Conservation (phyloP, 2,329 filamentous ascomycete species). For the Aspergillus sp. region DNA sequence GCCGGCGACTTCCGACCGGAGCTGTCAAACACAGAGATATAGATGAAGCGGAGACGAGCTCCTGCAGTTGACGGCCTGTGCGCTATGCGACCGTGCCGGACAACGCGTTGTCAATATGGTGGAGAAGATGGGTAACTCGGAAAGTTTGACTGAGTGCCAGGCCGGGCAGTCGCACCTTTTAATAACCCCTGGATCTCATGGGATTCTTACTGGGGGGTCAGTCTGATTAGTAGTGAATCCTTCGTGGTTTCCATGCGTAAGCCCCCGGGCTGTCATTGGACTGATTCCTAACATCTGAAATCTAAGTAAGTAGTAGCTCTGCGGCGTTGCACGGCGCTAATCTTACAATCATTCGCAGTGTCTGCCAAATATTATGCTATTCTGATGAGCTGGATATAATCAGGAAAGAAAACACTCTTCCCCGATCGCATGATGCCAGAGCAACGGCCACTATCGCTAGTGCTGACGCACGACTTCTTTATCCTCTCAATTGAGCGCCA, state of each 20-base stretch:
- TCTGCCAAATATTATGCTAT: not conserved
- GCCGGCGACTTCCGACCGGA: not conserved
- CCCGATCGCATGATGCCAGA: no score
- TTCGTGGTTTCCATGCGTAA: not conserved
- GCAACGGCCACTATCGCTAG: no score
- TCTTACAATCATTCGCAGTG: not conserved
- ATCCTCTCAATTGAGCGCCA: no score
- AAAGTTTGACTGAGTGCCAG: not conserved
- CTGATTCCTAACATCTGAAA: not conserved
- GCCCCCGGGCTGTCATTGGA: not conserved
- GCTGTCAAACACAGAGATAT: not conserved
- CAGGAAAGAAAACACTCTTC: no score
- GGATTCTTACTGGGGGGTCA: not conserved
- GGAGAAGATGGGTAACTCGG: not conserved
- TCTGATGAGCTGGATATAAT: not conserved
- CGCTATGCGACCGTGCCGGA: not conserved
- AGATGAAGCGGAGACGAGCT: not conserved
- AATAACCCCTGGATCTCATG: not conserved
- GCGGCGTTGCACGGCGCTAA: not conserved
- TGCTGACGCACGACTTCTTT: no score
- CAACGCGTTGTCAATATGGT: not conserved
- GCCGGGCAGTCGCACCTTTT: not conserved
- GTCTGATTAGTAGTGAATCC: not conserved
- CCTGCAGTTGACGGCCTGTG: not conserved
- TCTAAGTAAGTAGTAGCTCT: not conserved